Evolutionary conservation across 2,329 filamentous ascomycete species (phyloP).

Genomic region (Colletotrichum chrysophilum): DNA sequence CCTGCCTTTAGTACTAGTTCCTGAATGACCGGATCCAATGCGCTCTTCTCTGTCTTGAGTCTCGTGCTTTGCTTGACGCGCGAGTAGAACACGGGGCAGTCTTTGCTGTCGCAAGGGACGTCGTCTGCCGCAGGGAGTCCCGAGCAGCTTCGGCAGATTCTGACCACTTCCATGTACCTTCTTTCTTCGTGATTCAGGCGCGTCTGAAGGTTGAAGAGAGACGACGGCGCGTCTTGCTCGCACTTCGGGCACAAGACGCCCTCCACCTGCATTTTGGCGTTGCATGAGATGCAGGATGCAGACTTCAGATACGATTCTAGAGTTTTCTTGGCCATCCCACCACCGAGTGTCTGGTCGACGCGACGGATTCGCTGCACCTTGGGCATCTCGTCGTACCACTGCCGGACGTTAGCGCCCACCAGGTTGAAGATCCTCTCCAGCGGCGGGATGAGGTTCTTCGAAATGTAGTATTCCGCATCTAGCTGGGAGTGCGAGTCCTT

Average conservation of each 20-base stretch:
- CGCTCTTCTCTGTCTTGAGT: constrained; percentile 43
- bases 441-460: constrained; percentile 92
- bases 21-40: constrained; percentile 35
- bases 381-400: constrained; percentile 97
- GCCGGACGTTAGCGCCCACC: constrained; percentile 86
- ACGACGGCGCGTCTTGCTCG: constrained; percentile 55
- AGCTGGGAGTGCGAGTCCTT: constrained; percentile 78
- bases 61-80: constrained; percentile 66
- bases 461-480: constrained; percentile 96
- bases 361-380: constrained; percentile 80
- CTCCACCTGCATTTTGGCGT: constrained; percentile 50
- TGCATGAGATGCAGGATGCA: constrained; percentile 80
- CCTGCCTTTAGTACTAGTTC: constrained; percentile 32
- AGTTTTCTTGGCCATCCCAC: constrained; percentile 53
- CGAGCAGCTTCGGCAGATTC: constrained; percentile 82
- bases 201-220: constrained; percentile 68
- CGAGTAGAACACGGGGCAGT: constrained; percentile 92
- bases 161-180: constrained; percentile 66
- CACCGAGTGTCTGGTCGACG: constrained; percentile 48
- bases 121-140: constrained; percentile 75
- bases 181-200: constrained; percentile 68
- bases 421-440: constrained; percentile 97
- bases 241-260: constrained; percentile 64
- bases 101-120: constrained; percentile 86
- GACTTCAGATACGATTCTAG: constrained; percentile 94